Evolutionary conservation across 1,139 yeast species (phyloP).

Genomic region (Lodderomyces parapsilosis): DNA sequence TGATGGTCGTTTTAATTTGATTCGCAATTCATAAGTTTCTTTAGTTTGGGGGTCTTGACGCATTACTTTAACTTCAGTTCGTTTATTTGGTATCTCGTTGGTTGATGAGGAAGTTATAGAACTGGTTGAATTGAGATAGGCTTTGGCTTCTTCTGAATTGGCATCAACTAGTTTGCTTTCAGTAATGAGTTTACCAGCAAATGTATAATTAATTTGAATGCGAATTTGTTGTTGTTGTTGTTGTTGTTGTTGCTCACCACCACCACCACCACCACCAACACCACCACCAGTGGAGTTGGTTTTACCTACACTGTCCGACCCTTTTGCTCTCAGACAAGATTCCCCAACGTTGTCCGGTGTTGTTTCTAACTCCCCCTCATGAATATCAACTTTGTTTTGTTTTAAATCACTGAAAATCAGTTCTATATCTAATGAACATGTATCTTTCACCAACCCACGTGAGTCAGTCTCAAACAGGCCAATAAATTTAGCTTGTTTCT

Average conservation of each 20-base stretch:
- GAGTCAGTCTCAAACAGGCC: slow-evolving; percentile 21
- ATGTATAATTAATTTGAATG: slow-evolving; percentile 76
- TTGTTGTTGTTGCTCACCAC: no score
- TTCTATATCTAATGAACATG: slow-evolving; percentile 34
- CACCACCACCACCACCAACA: slow-evolving; percentile 19
- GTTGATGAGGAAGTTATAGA: slow-evolving; percentile 19
- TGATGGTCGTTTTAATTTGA: slow-evolving; percentile 66
- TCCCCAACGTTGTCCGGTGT: neutral
- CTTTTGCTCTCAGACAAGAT: no score
- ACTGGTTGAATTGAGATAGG: slow-evolving; percentile 61
- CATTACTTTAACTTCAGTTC: slow-evolving; percentile 37
- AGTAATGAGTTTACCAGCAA: slow-evolving; percentile 81
- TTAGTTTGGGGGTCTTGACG: slow-evolving; percentile 37
- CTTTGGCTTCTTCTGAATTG: slow-evolving; percentile 83
- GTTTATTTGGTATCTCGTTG: slow-evolving; percentile 3
- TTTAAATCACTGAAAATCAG: slow-evolving; percentile 33
- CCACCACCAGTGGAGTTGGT: slow-evolving; percentile 2
- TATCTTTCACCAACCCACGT: slow-evolving; percentile 28
- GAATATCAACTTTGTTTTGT: slow-evolving; percentile 25
- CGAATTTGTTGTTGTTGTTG: slow-evolving; percentile 61
- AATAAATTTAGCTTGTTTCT: slow-evolving; percentile 12
- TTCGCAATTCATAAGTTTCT: slow-evolving; percentile 27
- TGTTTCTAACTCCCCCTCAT: neutral
- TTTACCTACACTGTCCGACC: no score
- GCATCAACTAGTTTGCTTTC: slow-evolving; percentile 77